A percentile compares a stretch with the other conserved stretches of the same genome.
Conservation (phyloP, 257 asterid species). For the Lycium barbarum region DNA sequence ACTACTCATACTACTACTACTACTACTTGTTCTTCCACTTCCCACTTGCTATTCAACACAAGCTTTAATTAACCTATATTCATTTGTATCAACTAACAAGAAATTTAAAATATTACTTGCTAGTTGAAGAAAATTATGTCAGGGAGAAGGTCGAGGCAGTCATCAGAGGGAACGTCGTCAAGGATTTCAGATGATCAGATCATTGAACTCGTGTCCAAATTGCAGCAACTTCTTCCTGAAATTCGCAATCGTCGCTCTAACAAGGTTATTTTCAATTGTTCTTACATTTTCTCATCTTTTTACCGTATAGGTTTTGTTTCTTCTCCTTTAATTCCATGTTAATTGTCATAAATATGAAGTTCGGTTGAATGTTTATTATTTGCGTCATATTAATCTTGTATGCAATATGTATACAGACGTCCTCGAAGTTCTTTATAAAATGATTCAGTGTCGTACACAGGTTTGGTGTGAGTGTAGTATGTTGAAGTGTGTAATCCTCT, state of each 20-base stretch:
- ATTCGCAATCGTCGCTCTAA: slow-evolving; percentile 63
- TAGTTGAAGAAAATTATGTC: slow-evolving; percentile 48
- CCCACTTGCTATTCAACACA: neutral
- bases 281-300: neutral
- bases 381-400: too few relatives aligned
- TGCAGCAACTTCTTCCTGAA: slow-evolving; percentile 79
- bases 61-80: neutral
- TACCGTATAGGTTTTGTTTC: neutral
- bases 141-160: slow-evolving; percentile 67
- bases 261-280: slow-evolving; percentile 46
- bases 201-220: slow-evolving; percentile 65
- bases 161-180: slow-evolving; percentile 43
- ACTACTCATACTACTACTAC: too few relatives aligned
- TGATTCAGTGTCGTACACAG: too few relatives aligned
- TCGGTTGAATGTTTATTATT: too few relatives aligned
- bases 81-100: neutral
- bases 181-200: slow-evolving; percentile 77
- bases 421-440: too few relatives aligned
- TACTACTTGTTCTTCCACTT: neutral
- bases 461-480: too few relatives aligned
- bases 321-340: neutral
- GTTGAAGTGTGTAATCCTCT: too few relatives aligned
- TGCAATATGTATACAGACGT: too few relatives aligned
- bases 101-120: too few relatives aligned
- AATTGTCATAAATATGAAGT: too few relatives aligned